These are phyloP conservation scores for Colletotrichum liriopes DNA, from an alignment of 2,329 filamentous ascomycete species.

Conservation along the genomic window DNA sequence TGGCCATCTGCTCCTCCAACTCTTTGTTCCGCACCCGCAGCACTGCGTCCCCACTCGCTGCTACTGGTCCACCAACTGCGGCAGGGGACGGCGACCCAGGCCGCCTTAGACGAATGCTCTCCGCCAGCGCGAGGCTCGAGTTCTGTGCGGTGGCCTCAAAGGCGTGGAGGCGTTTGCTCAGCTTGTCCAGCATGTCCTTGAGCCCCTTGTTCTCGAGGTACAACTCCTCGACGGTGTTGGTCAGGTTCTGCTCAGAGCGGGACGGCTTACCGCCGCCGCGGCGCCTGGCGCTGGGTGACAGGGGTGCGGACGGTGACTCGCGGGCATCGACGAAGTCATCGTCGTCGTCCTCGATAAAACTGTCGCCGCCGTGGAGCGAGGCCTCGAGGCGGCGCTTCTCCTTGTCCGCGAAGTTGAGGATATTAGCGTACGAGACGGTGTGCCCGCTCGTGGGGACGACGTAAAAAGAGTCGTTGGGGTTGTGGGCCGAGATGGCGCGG, in stretches of 20 bases:
- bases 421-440: slow-evolving; percentile 93
- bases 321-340: slow-evolving; percentile 93
- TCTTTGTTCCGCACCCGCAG: slow-evolving; percentile 70
- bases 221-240: slow-evolving; percentile 88
- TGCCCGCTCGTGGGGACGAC: slow-evolving; percentile 93
- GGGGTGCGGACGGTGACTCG: slow-evolving; percentile 69
- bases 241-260: slow-evolving; percentile 60
- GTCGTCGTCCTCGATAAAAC: slow-evolving; percentile 75
- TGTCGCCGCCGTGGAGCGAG: slow-evolving; percentile 60
- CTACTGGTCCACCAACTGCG: slow-evolving; percentile 39
- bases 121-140: slow-evolving; percentile 86
- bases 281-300: slow-evolving; percentile 60
- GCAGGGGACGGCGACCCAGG: slow-evolving; percentile 67
- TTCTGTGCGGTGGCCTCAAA: slow-evolving; percentile 95
- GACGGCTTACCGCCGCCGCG: slow-evolving; percentile 55
- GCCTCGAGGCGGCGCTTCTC: slow-evolving; percentile 74
- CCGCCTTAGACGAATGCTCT: slow-evolving; percentile 80
- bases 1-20: slow-evolving; percentile 76
- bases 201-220: slow-evolving; percentile 90
- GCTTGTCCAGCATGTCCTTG: slow-evolving; percentile 87
- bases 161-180: slow-evolving; percentile 89
- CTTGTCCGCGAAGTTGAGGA: slow-evolving; percentile 80
- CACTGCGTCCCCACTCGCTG: slow-evolving; percentile 51
- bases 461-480: slow-evolving; percentile 86
- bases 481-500: slow-evolving; percentile 78